A percentile compares a stretch with the other conserved stretches of the same genome.
These are phyloP conservation scores for Elongisporangium undulatum DNA, from an alignment of 352 stramenopile species.

Conservation along the genomic window DNA sequence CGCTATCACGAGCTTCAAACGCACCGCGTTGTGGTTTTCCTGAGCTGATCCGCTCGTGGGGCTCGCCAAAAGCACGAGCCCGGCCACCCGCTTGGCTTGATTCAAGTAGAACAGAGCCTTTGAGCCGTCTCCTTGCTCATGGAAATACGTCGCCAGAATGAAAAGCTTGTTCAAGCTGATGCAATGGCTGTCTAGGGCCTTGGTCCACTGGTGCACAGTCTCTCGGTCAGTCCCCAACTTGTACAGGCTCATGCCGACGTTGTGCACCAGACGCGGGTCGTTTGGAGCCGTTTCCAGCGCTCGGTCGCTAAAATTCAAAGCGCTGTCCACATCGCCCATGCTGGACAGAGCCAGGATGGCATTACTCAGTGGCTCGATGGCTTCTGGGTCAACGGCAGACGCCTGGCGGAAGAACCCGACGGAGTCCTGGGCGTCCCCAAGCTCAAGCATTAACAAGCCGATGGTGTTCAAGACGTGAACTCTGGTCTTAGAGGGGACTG, in stretches of 20 bases:
- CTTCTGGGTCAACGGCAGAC: slow-evolving; percentile 1
- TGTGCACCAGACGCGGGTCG: slow-evolving; percentile 19
- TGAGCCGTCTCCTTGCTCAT: slow-evolving; percentile 8
- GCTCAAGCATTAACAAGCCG: slow-evolving; percentile 12
- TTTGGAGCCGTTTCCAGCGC: slow-evolving; percentile 12
- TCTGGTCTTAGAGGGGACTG: background rate
- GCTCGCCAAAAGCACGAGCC: background rate
- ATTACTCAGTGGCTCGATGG: slow-evolving; percentile 17
- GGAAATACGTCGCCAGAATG: slow-evolving; percentile 16
- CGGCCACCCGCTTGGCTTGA: background rate
- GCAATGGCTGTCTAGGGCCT: slow-evolving; percentile 2
- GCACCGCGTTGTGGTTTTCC: slow-evolving; percentile 4
- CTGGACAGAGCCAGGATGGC: slow-evolving; percentile 10
- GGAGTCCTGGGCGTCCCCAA: slow-evolving; percentile 1
- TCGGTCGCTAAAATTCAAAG: slow-evolving; percentile 7
- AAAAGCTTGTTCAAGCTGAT: slow-evolving; percentile 10
- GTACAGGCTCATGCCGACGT: slow-evolving; percentile 17
- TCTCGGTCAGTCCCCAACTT: background rate
- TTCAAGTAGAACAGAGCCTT: slow-evolving; percentile 5
- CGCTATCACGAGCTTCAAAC: slow-evolving; percentile 16
- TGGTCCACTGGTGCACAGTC: slow-evolving; percentile 8
- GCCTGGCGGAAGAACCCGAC: slow-evolving; percentile 12
- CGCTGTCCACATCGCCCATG: slow-evolving; percentile 5
- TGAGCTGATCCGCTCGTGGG: background rate
- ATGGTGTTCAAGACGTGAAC: slow-evolving; percentile 22